Base-by-base conservation (phyloP, 2,329 filamentous ascomycete species). In the Fusarium albosuccineum region DNA sequence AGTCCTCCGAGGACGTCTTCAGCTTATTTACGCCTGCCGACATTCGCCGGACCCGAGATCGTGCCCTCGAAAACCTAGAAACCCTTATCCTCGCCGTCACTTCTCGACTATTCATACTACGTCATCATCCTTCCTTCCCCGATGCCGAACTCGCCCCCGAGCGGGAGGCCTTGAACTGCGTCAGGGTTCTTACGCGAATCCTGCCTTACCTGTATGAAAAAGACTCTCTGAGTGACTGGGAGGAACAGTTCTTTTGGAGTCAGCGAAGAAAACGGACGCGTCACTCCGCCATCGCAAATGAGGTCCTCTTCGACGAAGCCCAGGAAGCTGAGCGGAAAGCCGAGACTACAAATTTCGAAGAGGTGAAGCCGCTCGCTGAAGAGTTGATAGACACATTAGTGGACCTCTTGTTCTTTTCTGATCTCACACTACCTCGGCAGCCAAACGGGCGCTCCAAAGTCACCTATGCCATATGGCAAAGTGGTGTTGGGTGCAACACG, bases 401-500 rank as follows among this genome's bases (percentile, higher is more conserved):
- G 61, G 94, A 97, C 75, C 82, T 98, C 54, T 85, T 98, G 41
- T 99, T 99, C 86, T 97, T 93, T 77, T 90, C 92, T 9, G 92
- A 94, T 57, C 91, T 99, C 73, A 97, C 95, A 0, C 86, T 97
- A 14, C 92, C 95, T 9, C 87, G 85, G 60, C 87, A 92, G 41
- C 85, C 89, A 13, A 85, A 89, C 58, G 88, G 88, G 55, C 93
- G 91, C 74, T 86, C 87, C 66, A 97, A 96, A 77, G 92, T 97
- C 57, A 92, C 91, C 8, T 97, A 96, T 79, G 91, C 93, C 55
- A 98, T 99, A 76, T 99, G 96, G 96, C 94, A 97, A 81, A 98
- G 93, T 75, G 96, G 96, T 48, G 95, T 99, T 30, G 96, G 96
- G 13, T 98, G 95, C 82, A 97, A 97, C 78, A 92, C 92, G 14